Evolutionary conservation across 306 rosid species (phyloP), one percentile per base, ranked within the genome.

Genomic region (Echinosophora koreensis): DNA sequence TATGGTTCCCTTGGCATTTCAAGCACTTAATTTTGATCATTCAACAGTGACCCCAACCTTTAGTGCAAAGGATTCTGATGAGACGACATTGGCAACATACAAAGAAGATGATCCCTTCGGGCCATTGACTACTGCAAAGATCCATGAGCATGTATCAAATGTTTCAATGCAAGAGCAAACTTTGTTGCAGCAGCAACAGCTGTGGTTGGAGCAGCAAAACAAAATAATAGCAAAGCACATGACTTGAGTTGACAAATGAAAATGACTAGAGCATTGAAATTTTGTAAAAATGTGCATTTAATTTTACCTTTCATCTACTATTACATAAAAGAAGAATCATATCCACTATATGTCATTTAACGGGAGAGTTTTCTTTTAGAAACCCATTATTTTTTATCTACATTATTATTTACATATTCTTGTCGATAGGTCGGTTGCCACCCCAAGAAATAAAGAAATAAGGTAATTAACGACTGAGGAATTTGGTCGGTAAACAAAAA

Each of bases 131-230:
- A 73, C 67, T 65, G 49, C 44, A 22, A 39, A 16, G 16, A 46
- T 16, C 14, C 18, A 51, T 66, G 82, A 74, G 16, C 51, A 51
- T 27, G 32, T 27, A 5, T 52, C 78, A 7, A 69, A 81, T 37
- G 78, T 77, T 72, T 35, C 82, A 7, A 57, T 68, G 79, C 86
- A 81, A 39, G 68, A 89, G 27, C 83, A 77, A 41, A 79, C 46
- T 70, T 27, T 89, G 51, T 30, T 80, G 76, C 61, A 50, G 28
- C 88, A 89, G 37, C 95, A 89, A 76, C 86, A 77, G 59, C 13
- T 78, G 10, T 92, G 97, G 97, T 83, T 81, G 76, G 97, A 92
- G 85, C 87, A 87, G 5, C 97, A 95, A 71, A 87, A 79, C 67
- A 95, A 80, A 91, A 92, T 95, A 59, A 95, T 95, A 34, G 87